These are phyloP conservation scores for Dactylellina sp. DNA, from an alignment of 2,329 filamentous ascomycete genomes.

Conservation along the genomic window DNA sequence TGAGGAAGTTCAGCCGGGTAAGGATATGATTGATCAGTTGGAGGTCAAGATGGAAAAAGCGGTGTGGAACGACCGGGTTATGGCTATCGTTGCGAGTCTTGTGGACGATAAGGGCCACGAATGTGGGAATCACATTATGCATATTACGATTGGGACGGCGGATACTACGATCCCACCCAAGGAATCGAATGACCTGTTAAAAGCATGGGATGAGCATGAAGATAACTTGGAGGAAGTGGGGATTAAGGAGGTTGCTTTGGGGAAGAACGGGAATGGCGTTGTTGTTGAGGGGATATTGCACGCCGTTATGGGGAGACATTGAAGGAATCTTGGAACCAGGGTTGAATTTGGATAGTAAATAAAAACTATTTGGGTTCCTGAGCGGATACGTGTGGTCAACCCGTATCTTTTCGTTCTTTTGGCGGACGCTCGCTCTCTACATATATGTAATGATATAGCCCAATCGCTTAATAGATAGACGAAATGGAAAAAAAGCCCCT, in stretches of 20 bases:
- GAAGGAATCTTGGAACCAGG: no score
- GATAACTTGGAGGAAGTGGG: conserved; percentile 30
- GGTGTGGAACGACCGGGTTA: conserved; percentile 86
- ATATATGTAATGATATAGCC: conserved; percentile 1
- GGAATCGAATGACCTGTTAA: conserved; percentile 89
- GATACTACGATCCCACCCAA: conserved; percentile 82
- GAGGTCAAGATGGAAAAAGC: conserved; percentile 75
- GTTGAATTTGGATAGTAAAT: no score
- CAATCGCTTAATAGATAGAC: conserved; percentile 14
- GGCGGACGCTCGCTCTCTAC: no score
- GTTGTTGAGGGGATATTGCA: conserved; percentile 25
- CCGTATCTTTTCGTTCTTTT: no score
- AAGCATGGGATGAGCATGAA: conserved; percentile 70
- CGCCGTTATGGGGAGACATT: conserved; percentile 33
- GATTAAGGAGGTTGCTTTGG: conserved; percentile 41
- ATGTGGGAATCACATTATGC: conserved; percentile 81
- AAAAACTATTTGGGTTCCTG: no score
- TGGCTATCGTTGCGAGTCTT: conserved; percentile 82
- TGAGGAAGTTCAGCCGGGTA: conserved; percentile 58
- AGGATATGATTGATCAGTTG: conserved; percentile 72
- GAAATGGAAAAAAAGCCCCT: conserved; percentile 8
- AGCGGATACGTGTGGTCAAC: no score
- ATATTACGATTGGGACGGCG: conserved; percentile 89
- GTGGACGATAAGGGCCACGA: conserved; percentile 69
- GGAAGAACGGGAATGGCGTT: conserved; percentile 46